phyloP scores from a whole-genome alignment of 2,329 filamentous ascomycete genomes.

The Bisporella sp. region DNA sequence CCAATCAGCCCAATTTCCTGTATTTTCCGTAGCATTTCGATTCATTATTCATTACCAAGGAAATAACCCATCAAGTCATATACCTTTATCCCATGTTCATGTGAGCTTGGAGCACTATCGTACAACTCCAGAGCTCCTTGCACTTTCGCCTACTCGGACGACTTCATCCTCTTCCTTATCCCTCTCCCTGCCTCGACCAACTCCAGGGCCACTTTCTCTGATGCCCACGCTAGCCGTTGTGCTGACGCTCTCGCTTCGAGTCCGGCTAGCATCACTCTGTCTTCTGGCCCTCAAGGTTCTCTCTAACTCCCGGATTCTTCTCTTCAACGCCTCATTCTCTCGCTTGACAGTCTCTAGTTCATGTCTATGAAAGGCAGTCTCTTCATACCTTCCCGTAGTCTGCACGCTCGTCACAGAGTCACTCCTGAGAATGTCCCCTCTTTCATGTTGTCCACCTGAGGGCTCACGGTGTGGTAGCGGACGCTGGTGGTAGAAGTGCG shows the following conservation, averaged over 20 bases:
- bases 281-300: slow-evolving; percentile 34
- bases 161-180: slow-evolving; percentile 49
- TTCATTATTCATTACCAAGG: no score
- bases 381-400: slow-evolving; percentile 54
- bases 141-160: slow-evolving; percentile 54
- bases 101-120: no score
- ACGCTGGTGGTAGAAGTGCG: slow-evolving; percentile 22
- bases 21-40: no score
- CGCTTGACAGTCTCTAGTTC: slow-evolving; percentile 55
- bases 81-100: no score
- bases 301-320: slow-evolving; percentile 56
- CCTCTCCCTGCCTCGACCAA: slow-evolving; percentile 30
- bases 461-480: slow-evolving; percentile 20
- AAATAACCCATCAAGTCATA: no score
- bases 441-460: slow-evolving; percentile 2
- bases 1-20: no score
- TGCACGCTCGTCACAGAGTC: slow-evolving; percentile 38
- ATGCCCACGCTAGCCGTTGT: slow-evolving; percentile 41
- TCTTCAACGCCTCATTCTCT: slow-evolving; percentile 57
- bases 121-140: slow-evolving; percentile 38
- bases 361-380: slow-evolving; percentile 50
- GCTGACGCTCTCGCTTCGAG: slow-evolving; percentile 47
- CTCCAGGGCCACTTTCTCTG: slow-evolving; percentile 1
- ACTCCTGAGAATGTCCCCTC: slow-evolving; percentile 1
- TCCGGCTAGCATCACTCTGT: slow-evolving; percentile 35